Evolutionary conservation across 202 grass and related monocot species (phyloP), one percentile per base, ranked within the genome.

Genomic region (Panicum virgatum): DNA sequence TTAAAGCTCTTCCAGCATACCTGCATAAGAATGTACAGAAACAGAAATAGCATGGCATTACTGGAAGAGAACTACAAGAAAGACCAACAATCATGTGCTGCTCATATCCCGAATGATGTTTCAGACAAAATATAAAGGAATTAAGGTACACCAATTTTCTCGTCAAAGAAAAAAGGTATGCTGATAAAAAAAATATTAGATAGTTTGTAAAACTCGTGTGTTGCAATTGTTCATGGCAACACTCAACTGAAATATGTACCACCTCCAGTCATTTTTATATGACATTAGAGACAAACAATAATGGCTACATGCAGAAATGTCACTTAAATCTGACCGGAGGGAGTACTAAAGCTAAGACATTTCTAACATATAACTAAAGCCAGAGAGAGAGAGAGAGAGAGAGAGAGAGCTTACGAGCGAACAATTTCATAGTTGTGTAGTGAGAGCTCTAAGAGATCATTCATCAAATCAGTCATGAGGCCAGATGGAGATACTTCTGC

Each of bases 351-450:
- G 20, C 38, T 67, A 43, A 43, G 10, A 25, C 39, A 70, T 70
- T 46, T 70, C 25, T 14, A 70, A 29, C 26, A 16, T 29, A 47
- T 27, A 67, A 42, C 64, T 38, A 22, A 14, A 19, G 46, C 39
- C 39, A 3, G 46, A 38, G 5, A 3, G 0, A 36, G 2, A n/a
- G 25, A 54, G 53, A 44, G 52, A 56, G 25, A 51, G 30, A 32
- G 74, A 44, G 12, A 81, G 73, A 86, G 57, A 75, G 5, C 89
- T 95, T 93, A 98, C 96, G 82, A 75, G 72, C 96, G 96, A 85
- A 98, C 90, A 81, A 87, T 95, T 91, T 98, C 96, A 52, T 98
- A 98, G 83, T 91, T 93, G 87, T 98, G 92, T 73, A 98, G 73
- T 57, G 96, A 86, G 58, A 98, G 96, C 88, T 95, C 88, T 79